phyloP scores from a whole-genome alignment of 768 basidiomycete species.

The Mycena crocata region DNA sequence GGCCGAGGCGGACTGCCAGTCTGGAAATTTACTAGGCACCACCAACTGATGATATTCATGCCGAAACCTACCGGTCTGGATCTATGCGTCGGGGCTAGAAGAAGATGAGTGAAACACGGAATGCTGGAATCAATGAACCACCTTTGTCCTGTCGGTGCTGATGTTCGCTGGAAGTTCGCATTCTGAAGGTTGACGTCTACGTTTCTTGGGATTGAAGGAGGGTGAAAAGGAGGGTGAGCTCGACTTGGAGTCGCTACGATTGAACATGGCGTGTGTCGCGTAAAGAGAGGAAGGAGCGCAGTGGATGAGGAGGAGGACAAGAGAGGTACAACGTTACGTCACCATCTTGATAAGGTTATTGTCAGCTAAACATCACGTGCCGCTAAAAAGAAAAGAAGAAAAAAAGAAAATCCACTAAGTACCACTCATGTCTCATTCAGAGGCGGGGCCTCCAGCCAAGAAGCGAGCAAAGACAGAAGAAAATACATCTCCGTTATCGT shows the following conservation, averaged over 20 bases:
- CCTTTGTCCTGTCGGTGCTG: constrained; percentile 10
- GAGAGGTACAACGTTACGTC: background rate
- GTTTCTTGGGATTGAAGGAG: constrained; percentile 17
- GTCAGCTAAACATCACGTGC: no score
- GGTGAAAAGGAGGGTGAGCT: constrained; percentile 17
- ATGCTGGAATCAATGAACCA: background rate
- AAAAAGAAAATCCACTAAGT: no score
- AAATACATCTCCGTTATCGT: background rate
- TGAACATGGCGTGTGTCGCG: constrained; percentile 23
- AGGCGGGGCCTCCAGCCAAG: background rate
- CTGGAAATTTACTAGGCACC: constrained; percentile 1
- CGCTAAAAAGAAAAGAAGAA: no score
- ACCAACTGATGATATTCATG: background rate
- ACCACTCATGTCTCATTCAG: background rate
- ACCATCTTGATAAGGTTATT: no score
- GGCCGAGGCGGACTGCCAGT: constrained; percentile 29
- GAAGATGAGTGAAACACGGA: background rate
- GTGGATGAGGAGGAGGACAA: constrained; percentile 3
- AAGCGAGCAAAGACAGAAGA: constrained; percentile 26
- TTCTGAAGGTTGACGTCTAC: constrained; percentile 21
- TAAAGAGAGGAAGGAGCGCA: no score
- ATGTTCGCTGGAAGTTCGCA: background rate
- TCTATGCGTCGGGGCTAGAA: constrained; percentile 20
- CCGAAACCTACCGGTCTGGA: constrained; percentile 26
- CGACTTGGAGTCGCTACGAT: constrained; percentile 12